Conservation (phyloP, 352 stramenopile genomes). For the Peronospora farinosa region DNA sequence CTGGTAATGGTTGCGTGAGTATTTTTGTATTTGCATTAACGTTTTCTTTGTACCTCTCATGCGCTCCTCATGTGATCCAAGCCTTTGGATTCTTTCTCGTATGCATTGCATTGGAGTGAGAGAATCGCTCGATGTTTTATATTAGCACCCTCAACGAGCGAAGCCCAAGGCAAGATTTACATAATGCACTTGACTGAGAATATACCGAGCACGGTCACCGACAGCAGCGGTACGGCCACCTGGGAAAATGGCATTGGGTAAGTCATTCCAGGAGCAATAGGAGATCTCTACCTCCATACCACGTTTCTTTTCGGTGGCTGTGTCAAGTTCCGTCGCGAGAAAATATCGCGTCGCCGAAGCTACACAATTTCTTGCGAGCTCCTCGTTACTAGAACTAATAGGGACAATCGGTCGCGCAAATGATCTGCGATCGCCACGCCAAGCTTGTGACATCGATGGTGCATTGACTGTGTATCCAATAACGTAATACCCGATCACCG, state of each 20-base stretch:
- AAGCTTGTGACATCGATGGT: slow-evolving; percentile 4
- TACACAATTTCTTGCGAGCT: slow-evolving; percentile 40
- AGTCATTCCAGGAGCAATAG: slow-evolving; percentile 62
- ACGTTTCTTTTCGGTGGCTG: slow-evolving; percentile 45
- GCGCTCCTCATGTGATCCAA: slow-evolving; percentile 1
- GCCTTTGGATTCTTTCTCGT: slow-evolving; percentile 1
- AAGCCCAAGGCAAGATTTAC: slow-evolving; percentile 50
- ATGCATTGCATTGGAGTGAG: background rate
- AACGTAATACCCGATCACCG: slow-evolving; percentile 54
- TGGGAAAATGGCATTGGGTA: slow-evolving; percentile 60
- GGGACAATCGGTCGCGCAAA: slow-evolving; percentile 3
- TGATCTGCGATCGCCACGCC: slow-evolving; percentile 11
- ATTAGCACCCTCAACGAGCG: slow-evolving; percentile 32
- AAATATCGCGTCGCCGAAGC: slow-evolving; percentile 71
- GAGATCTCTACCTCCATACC: slow-evolving; percentile 56
- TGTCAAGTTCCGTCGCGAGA: slow-evolving; percentile 62
- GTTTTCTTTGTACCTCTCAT: slow-evolving; percentile 33
- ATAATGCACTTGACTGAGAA: slow-evolving; percentile 67
- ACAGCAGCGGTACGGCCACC: slow-evolving; percentile 48
- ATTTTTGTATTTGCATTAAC: slow-evolving; percentile 27
- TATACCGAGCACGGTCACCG: slow-evolving; percentile 71
- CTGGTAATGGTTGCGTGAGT: slow-evolving; percentile 8
- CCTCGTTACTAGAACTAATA: slow-evolving; percentile 13
- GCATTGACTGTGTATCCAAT: slow-evolving; percentile 54
- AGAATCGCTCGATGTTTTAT: slow-evolving; percentile 14